These are phyloP conservation scores for Cryptosporidium xiaoi DNA, from an alignment of 169 alveolate genomes.

Conservation along the genomic window DNA sequence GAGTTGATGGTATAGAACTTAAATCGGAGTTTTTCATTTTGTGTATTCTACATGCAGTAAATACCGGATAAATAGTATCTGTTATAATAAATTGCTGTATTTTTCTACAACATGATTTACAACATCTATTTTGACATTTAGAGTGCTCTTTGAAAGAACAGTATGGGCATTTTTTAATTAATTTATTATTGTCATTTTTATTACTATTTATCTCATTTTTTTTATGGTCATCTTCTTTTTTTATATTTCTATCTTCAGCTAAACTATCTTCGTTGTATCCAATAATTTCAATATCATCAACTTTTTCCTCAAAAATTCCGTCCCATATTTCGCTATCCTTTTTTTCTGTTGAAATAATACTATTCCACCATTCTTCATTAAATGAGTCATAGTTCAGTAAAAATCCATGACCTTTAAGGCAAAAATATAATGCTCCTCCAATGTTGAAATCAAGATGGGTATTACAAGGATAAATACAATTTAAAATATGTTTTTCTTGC, in stretches of 20 bases:
- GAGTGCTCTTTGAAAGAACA: constrained; percentile 52
- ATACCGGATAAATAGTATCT: neutral
- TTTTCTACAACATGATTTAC: constrained; percentile 69
- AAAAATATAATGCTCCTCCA: constrained; percentile 67
- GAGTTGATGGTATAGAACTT: constrained; percentile 54
- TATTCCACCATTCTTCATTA: constrained; percentile 64
- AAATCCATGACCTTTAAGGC: constrained; percentile 53
- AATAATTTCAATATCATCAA: neutral
- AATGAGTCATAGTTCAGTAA: constrained; percentile 5
- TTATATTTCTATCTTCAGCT: neutral
- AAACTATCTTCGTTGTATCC: neutral
- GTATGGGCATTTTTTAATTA: constrained; percentile 35
- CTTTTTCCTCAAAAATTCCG: constrained; percentile 25
- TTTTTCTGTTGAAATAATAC: constrained; percentile 6
- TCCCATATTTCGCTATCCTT: constrained; percentile 20
- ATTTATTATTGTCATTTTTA: constrained; percentile 1
- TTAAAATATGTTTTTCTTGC: constrained; percentile 31
- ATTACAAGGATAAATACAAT: constrained; percentile 36
- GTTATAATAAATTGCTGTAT: constrained; percentile 33
- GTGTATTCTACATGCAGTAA: constrained; percentile 48
- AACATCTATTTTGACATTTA: constrained; percentile 61
- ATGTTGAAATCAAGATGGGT: constrained; percentile 76
- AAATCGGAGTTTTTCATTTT: constrained; percentile 52
- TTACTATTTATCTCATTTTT: constrained; percentile 28
- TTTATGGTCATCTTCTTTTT: neutral